phyloP scores from a whole-genome alignment of 768 basidiomycete genomes.

The Termitomyces sp. region DNA sequence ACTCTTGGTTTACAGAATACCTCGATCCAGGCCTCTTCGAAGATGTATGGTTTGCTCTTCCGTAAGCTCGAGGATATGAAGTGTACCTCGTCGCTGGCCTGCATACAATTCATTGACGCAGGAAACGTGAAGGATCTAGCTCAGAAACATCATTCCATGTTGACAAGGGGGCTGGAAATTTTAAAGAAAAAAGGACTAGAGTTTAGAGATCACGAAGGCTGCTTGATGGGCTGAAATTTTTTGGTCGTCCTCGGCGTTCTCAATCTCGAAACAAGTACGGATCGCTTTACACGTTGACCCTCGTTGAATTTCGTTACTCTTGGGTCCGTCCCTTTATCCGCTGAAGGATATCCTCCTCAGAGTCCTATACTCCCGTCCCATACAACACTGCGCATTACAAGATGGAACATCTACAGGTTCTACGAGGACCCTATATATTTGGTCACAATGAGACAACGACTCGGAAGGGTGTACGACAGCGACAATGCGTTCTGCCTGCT shows the following conservation, averaged over 20 bases:
- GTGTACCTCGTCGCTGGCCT: conserved; percentile 1
- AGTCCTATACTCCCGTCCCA: not conserved
- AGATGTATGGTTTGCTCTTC: conserved; percentile 5
- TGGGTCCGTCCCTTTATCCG: not conserved
- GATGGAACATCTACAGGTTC: too few relatives aligned
- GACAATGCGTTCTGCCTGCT: too few relatives aligned
- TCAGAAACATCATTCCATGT: conserved; percentile 5
- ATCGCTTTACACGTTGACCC: not conserved
- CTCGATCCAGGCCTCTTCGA: conserved; percentile 1
- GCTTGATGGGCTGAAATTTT: conserved; percentile 1
- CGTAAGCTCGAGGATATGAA: not conserved
- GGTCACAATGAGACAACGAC: too few relatives aligned
- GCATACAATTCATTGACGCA: conserved; percentile 9
- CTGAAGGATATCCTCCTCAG: not conserved
- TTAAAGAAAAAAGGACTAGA: conserved; percentile 6
- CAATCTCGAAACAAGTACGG: not conserved
- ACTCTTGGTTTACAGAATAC: conserved; percentile 12
- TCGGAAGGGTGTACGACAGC: not conserved
- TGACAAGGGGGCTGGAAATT: conserved; percentile 1
- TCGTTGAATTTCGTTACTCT: not conserved
- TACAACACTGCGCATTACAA: not conserved
- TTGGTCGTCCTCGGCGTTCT: not conserved
- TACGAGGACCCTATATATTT: too few relatives aligned
- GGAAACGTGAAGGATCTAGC: conserved; percentile 8
- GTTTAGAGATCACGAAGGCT: conserved; percentile 12